Base-by-base conservation (phyloP, 345 rosid genomes). In the Jatropha curcas region DNA sequence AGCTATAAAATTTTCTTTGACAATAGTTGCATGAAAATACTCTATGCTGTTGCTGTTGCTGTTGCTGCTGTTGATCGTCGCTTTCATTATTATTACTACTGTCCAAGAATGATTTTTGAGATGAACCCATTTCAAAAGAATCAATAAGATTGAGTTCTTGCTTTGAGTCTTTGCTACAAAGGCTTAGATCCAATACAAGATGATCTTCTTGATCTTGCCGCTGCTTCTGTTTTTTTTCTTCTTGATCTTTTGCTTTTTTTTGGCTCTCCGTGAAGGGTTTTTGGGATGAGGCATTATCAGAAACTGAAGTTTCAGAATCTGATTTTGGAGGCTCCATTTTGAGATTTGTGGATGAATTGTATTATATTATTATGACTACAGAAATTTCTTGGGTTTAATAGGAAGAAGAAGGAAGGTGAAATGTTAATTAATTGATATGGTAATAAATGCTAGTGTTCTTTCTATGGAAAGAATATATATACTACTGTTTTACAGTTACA, bases 181-280 rank as follows among this genome's bases (percentile, higher is more conserved):
- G 87, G 69, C 85, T 83, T 60, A 91, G 92, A 77, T 88, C 94
- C 80, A 93, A 82, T 20, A 74, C 82, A 39, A 88, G 86, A 71
- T 27, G 62, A 22, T 28, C 28, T 9, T 65, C 27, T 25, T 35
- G 35, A 27, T 39, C 68, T 24, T 41, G 70, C 19, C 30, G 53
- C 63, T 66, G 11, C 28, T 68, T 71, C 20, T 76, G 56, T 11
- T 61, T 33, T 1, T 62, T 75, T n/a, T 33, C 27, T 2, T 61
- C 51, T 30, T n/a, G 50, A 13, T 35, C 34, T 39, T 66, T 31
- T 13, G 41, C 60, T 45, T 39, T 35, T 39, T 34, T 27, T 31
- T n/a, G 60, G 65, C 22, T 56, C 28, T 46, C 71, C 27, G 50
- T 35, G 48, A 76, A 67, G 20, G 79, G 2, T 51, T 60, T 76